Evolutionary conservation across 1,284 basidiomycete genomes (phyloP).

Genomic region (Puccinia novopanici): DNA sequence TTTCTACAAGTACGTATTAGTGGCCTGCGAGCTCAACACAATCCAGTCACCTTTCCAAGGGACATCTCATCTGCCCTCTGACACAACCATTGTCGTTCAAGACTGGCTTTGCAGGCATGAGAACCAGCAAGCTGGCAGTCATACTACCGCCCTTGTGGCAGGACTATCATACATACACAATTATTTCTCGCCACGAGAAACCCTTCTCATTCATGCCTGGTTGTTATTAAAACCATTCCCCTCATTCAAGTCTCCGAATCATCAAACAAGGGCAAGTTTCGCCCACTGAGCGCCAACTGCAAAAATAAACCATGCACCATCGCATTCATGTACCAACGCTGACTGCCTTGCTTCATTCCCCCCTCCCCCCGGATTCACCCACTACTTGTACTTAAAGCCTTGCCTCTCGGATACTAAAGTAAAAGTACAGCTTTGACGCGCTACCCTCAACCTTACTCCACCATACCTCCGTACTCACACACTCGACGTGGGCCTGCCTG

Average conservation of each 20-base stretch:
- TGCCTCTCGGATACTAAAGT: not conserved
- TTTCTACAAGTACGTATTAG: too few relatives aligned
- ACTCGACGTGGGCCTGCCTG: not conserved
- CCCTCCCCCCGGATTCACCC: not conserved
- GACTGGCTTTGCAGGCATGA: too few relatives aligned
- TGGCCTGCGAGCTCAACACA: too few relatives aligned
- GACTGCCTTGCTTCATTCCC: not conserved
- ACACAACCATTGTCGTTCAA: too few relatives aligned
- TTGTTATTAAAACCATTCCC: not conserved
- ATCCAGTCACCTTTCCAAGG: too few relatives aligned
- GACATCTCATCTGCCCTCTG: too few relatives aligned
- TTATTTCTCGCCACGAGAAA: too few relatives aligned
- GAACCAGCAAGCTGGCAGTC: too few relatives aligned
- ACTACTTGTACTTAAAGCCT: not conserved
- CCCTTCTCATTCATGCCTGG: not conserved
- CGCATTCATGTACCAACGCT: not conserved
- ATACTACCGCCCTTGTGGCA: too few relatives aligned
- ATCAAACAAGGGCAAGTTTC: not conserved
- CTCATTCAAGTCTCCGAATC: not conserved
- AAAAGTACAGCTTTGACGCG: not conserved
- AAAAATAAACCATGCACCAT: constrained; percentile 11
- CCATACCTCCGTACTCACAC: not conserved
- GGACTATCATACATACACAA: too few relatives aligned
- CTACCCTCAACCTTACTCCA: not conserved
- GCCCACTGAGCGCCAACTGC: too few relatives aligned